Percentiles rank a stretch among this genome's conserved stretches.
These are phyloP conservation scores for Cercospora berteroae DNA, from an alignment of 2,329 filamentous ascomycete species.

Conservation along the genomic window DNA sequence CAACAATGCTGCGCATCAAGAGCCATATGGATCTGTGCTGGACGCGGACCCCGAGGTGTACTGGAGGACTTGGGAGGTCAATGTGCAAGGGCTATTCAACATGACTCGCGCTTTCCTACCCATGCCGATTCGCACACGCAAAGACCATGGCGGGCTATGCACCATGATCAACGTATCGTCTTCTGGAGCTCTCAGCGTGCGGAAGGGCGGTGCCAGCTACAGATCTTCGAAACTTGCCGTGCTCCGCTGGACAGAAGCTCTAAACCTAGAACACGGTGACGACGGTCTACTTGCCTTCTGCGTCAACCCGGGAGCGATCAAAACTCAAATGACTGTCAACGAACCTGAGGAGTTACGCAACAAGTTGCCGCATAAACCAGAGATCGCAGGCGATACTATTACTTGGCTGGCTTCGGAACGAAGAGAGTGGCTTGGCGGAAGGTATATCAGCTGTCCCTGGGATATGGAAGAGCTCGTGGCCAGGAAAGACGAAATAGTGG, in stretches of 20 bases:
- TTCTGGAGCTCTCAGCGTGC: constrained; percentile 36
- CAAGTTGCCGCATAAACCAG: constrained; percentile 32
- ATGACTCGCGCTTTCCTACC: constrained; percentile 46
- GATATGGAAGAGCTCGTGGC: constrained; percentile 41
- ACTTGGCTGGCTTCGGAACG: constrained; percentile 37
- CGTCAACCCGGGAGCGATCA: constrained; percentile 12
- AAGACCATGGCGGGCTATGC: constrained; percentile 29
- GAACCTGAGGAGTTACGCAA: constrained; percentile 38
- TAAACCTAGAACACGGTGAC: neutral
- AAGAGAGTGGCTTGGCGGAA: constrained; percentile 38
- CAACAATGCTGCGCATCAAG: constrained; percentile 38
- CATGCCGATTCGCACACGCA: constrained; percentile 36
- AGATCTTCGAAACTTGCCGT: constrained; percentile 49
- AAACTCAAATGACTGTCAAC: constrained; percentile 44
- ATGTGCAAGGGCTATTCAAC: constrained; percentile 47
- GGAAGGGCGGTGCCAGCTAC: constrained; percentile 42
- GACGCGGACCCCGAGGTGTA: constrained; percentile 43
- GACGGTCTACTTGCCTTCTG: neutral
- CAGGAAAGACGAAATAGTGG: constrained; percentile 38
- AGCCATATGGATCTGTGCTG: constrained; percentile 20
- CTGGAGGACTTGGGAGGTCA: constrained; percentile 52
- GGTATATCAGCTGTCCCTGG: constrained; percentile 30
- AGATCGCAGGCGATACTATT: constrained; percentile 36
- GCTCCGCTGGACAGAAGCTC: constrained; percentile 20
- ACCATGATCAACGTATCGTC: constrained; percentile 47